Evolutionary conservation across 345 rosid genomes (phyloP).

Genomic region (Rhizophora apiculata): DNA sequence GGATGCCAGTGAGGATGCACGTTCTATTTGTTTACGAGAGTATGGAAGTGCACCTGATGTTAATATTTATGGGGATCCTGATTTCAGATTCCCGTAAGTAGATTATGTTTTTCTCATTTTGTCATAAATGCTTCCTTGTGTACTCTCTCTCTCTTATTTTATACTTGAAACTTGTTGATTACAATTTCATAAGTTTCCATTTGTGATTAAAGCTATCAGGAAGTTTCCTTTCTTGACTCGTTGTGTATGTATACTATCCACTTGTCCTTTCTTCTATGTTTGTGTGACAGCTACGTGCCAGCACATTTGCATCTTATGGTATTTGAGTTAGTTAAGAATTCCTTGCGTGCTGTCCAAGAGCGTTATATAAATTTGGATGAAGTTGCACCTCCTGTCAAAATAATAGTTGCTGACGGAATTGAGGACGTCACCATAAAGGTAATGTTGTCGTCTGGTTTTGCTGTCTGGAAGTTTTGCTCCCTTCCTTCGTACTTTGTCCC

Average conservation of each 20-base stretch:
- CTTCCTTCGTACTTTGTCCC: neutral
- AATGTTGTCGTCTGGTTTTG: neutral
- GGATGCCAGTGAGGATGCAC: constrained; percentile 88
- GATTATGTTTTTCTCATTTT: neutral
- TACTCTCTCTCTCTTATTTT: neutral
- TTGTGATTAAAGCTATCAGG: neutral
- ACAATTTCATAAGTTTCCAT: neutral
- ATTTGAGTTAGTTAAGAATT: constrained; percentile 92
- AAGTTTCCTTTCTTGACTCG: neutral
- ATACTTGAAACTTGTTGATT: neutral
- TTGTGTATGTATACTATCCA: neutral
- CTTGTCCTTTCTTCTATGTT: neutral
- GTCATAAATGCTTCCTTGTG: neutral
- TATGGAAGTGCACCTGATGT: constrained; percentile 84
- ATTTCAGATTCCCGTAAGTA: constrained; percentile 88
- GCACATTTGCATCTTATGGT: constrained; percentile 92
- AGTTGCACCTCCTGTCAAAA: constrained; percentile 71
- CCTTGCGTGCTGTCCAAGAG: constrained; percentile 89
- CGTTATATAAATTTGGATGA: constrained; percentile 64
- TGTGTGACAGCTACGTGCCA: constrained; percentile 64
- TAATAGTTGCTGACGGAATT: constrained; percentile 86
- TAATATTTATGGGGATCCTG: constrained; percentile 82
- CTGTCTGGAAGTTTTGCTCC: no score
- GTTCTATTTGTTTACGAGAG: constrained; percentile 72
- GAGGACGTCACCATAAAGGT: constrained; percentile 97